Base-by-base conservation (phyloP, 345 rosid genomes). In the Eucalyptus globulus region DNA sequence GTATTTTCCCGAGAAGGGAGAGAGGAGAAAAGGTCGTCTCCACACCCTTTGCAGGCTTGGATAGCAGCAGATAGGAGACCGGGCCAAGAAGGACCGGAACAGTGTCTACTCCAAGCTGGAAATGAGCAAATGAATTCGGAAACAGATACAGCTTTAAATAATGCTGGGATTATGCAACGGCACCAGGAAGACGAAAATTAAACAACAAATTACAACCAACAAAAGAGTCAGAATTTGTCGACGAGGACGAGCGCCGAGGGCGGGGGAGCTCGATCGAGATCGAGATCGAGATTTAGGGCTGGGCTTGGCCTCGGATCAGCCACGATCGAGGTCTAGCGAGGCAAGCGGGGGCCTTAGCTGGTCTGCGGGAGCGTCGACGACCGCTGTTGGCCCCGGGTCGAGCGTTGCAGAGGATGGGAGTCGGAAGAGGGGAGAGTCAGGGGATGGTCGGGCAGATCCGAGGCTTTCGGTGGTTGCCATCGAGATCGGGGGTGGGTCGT, bases 71-170 rank as follows among this genome's bases (percentile, higher is more conserved):
- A 50, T 50, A 50, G 54, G 54, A 50, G 1, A 50, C 54, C 0
- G 21, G 54, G 19, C 54, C 54, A 50, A 50, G 7, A 50, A 50
- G 54, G 54, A 50, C 54, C 3, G 54, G 54, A 15, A 50, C 54
- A 50, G 54, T 50, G 54, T 15, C 54, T 50, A 50, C 54, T 50
- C 54, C 54, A 47, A 94, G 95, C 97, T 97, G 94, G 60, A 90
- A 89, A 45, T 37, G 4, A 22, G 37, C 29, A 58, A 58, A 56
- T 6, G 44, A 40, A 43, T 10, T 65, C 34, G 14, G 4, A 49
- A 49, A 49, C 49, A 49, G 15, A 49, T 11, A 49, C 13, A 51
- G 54, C 54, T 51, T 51, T 51, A 51, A 0, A 17, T 7, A 6
- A 51, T 16, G 54, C 22, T 6, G 16, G 0, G 56, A 51, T 17